A percentile compares a stretch with the other conserved stretches of the same genome.
Evolutionary conservation across 495 filamentous ascomycete genomes (phyloP).

Genomic region (Aspergillus bridgeri): DNA sequence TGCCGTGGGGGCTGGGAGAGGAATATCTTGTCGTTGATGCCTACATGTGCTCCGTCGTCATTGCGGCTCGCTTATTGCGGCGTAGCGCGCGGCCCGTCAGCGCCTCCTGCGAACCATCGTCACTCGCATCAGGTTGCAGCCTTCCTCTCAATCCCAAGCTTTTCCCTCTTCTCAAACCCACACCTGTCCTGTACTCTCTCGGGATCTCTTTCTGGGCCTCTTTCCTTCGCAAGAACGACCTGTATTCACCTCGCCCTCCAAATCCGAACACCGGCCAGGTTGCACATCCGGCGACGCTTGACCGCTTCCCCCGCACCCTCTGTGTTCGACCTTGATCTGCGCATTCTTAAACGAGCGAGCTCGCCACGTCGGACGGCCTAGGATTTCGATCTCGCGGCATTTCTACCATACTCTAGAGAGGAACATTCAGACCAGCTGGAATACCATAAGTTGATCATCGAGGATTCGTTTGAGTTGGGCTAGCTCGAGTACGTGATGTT

Average conservation of each 20-base stretch:
- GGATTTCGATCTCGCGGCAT: background rate
- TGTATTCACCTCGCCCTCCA: background rate
- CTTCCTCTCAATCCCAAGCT: conserved; percentile 12
- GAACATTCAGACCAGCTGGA: background rate
- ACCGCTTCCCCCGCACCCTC: background rate
- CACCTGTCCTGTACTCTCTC: background rate
- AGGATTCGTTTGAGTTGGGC: background rate
- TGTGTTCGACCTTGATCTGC: background rate
- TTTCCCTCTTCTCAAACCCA: background rate
- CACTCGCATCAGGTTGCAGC: conserved; percentile 25
- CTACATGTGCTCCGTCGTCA: too few species aligned
- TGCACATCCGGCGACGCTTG: background rate
- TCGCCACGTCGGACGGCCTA: background rate
- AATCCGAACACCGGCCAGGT: background rate
- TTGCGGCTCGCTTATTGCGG: conserved; percentile 15
- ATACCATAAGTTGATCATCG: background rate
- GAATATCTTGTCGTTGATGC: too few species aligned
- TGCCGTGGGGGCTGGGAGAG: background rate
- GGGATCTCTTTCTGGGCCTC: background rate
- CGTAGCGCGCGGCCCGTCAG: conserved; percentile 13
- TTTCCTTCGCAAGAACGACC: background rate
- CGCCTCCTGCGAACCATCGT: conserved; percentile 19
- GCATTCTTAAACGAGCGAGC: background rate
- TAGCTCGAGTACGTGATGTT: conserved; percentile 54
- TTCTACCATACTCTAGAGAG: background rate